These are phyloP conservation scores for Astrephomene gubernaculifera DNA, from an alignment of 139 green algal genomes.

Conservation along the genomic window DNA sequence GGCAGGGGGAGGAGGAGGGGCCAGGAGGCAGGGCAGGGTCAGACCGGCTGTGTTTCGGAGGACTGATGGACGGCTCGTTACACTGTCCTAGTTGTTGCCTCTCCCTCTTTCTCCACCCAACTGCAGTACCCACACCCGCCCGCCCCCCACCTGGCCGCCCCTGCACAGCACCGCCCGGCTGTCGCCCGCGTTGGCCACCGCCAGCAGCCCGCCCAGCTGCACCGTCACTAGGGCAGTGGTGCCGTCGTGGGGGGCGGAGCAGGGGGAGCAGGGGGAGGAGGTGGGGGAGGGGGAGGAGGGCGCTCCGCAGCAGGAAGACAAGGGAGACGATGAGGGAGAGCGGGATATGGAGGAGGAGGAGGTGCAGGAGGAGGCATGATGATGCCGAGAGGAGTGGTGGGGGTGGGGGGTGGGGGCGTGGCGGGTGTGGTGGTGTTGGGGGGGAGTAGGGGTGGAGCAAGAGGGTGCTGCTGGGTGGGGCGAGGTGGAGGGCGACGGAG, in stretches of 20 bases:
- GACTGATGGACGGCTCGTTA: background rate
- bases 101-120: background rate
- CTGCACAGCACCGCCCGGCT: constrained; percentile 86
- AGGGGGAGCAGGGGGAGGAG: background rate
- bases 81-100: background rate
- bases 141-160: constrained; percentile 43
- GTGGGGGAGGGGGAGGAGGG: background rate
- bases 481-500: background rate
- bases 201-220: constrained; percentile 63
- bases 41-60: background rate
- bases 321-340: background rate
- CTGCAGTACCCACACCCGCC: background rate
- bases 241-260: constrained; percentile 51
- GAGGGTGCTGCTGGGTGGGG: background rate
- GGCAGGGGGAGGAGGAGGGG: background rate
- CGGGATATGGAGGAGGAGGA: background rate
- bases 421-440: background rate
- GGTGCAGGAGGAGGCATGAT: too few relatives aligned
- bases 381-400: background rate
- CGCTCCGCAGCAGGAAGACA: background rate
- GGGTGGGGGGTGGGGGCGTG: background rate
- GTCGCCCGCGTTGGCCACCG: constrained; percentile 89
- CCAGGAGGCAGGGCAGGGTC: background rate
- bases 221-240: constrained; percentile 81
- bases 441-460: too few relatives aligned